Percentiles rank a stretch among this genome's conserved stretches.
Evolutionary conservation across 108 stramenopile genomes (phyloP).

Genomic region (Nannochloropsis oceanica): DNA sequence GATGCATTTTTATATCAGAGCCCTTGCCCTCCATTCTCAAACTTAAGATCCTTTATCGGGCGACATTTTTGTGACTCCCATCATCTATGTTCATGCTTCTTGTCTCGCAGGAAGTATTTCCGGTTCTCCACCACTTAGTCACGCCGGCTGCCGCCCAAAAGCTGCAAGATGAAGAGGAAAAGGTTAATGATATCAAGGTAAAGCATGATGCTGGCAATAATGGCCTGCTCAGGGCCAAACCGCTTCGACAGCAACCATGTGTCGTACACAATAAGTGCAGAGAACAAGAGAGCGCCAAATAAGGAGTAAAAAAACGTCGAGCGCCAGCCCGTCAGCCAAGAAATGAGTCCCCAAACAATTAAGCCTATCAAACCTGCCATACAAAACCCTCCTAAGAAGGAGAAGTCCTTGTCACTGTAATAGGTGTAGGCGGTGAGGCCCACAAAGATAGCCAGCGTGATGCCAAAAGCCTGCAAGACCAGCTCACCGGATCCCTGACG

Average conservation of each 20-base stretch:
- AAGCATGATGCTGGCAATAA: conserved; percentile 65
- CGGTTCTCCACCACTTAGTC: not conserved
- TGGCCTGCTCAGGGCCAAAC: conserved; percentile 70
- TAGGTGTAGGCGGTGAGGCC: conserved; percentile 60
- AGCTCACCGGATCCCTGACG: not conserved
- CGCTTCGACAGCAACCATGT: conserved; percentile 50
- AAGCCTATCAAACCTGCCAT: conserved; percentile 23
- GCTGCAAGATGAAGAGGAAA: conserved; percentile 63
- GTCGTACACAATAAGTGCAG: conserved; percentile 51
- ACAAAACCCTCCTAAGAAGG: conserved; percentile 46
- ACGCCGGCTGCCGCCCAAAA: conserved; percentile 32
- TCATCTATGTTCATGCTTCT: too few species aligned
- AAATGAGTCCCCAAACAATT: conserved; percentile 14
- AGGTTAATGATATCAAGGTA: conserved; percentile 84
- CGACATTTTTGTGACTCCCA: too few species aligned
- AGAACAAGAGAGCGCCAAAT: conserved; percentile 53
- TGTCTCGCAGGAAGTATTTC: too few species aligned
- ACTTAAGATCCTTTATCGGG: too few species aligned
- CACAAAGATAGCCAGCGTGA: conserved; percentile 33
- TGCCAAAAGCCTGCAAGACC: conserved; percentile 6
- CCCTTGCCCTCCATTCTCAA: too few species aligned
- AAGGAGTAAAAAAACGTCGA: conserved; percentile 6
- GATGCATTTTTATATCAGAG: too few species aligned
- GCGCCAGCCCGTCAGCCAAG: conserved; percentile 6
- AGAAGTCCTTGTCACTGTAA: conserved; percentile 68